Base-by-base conservation (phyloP, 1,284 basidiomycete species). In the Coniophora puteana region DNA sequence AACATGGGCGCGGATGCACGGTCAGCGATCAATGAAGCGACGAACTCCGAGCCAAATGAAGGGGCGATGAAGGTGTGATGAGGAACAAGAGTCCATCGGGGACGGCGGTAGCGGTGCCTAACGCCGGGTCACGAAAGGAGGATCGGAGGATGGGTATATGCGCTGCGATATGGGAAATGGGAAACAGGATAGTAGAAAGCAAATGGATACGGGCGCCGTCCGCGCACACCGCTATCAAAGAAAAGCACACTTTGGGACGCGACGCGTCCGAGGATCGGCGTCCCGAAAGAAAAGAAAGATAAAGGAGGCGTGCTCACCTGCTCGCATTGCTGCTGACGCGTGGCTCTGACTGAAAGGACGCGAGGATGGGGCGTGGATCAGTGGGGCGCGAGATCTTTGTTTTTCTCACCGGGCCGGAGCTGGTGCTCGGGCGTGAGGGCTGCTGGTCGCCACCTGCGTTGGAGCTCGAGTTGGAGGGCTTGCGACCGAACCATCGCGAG, bases 311-410 rank as follows among this genome's bases (percentile, higher is more conserved):
- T 1, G 68, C 73, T 61, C 55, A 78, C 78, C 67, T 73, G 57
- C 74, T 74, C 27, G 64, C 69, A 41, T 66, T 66, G 16, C 61
- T 62, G 45, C 56, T 59, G 20, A 61, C 50, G 49, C 48, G 59
- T 11, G 55, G 51, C 59, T 63, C 53, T 14, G 51, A 46, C 45
- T 59, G 51, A 52, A 75, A 73, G 18, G 63, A 65, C 46, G 74
- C 72, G 45, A 81, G 59, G 40, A 89, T 80, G 7, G 85, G 86
- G 14, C 86, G 67, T 8, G 85, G 86, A 54, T 89, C 86, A 1
- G 84, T 87, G 3, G 86, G 86, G 38, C 80, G 79, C 23, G 87
- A 89, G 27, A 89, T 89, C 68, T 86, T 88, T 41, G 78, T 80
- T 46, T 83, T 84, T 50, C 85, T 71, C n/a, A 58, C 55, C 11